phyloP scores from a whole-genome alignment of 164 flowering plant species.

The Vitis cinerea region DNA sequence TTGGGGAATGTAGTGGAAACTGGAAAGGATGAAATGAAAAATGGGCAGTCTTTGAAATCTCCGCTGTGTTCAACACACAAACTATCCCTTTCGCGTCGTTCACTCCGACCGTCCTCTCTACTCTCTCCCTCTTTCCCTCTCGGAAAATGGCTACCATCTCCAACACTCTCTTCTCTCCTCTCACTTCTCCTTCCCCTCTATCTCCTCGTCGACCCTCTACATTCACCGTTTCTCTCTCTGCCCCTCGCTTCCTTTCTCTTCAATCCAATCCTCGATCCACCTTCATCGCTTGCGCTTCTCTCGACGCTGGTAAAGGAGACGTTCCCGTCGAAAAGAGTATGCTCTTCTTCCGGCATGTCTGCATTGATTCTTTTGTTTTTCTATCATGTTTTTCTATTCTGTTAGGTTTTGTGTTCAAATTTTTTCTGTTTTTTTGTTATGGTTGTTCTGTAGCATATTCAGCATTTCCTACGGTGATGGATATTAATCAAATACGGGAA shows the following conservation, averaged over 20 bases:
- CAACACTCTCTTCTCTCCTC: conserved; percentile 13
- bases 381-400: too few species aligned
- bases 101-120: too few species aligned
- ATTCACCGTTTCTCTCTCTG: conserved; percentile 1
- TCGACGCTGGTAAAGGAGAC: background rate
- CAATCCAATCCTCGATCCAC: conserved; percentile 1
- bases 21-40: too few species aligned
- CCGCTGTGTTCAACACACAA: too few species aligned
- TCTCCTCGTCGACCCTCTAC: background rate
- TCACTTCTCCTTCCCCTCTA: background rate
- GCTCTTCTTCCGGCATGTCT: background rate
- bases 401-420: too few species aligned
- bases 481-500: conserved; percentile 77
- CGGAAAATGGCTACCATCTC: conserved; percentile 8
- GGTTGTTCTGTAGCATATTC: too few species aligned
- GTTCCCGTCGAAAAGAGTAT: conserved; percentile 17
- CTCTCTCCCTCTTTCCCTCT: too few species aligned
- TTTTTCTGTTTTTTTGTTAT: too few species aligned
- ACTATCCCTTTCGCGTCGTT: too few species aligned
- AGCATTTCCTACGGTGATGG: conserved; percentile 48
- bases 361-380: too few species aligned
- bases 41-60: too few species aligned
- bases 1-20: too few species aligned
- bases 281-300: background rate
- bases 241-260: conserved; percentile 2